These are phyloP conservation scores for Mortierella sp. DNA, from an alignment of 371 early-diverging fungal genomes.

Conservation along the genomic window DNA sequence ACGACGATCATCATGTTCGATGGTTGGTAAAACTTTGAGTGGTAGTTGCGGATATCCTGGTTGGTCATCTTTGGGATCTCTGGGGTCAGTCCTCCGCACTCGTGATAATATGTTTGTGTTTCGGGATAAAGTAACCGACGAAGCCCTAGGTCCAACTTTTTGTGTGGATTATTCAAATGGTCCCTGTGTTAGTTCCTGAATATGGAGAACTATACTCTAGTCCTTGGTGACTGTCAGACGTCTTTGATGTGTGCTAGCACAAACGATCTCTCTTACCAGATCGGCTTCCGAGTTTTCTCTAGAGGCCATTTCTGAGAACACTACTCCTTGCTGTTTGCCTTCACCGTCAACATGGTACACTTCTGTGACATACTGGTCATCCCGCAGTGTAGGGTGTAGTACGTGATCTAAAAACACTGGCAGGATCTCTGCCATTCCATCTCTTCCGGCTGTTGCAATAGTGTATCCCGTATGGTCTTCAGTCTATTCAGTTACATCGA, in stretches of 20 bases:
- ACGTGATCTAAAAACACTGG: constrained; percentile 83
- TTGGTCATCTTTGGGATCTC: constrained; percentile 76
- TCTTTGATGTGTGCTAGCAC: no score
- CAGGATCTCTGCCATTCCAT: constrained; percentile 62
- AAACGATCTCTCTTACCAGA: constrained; percentile 34
- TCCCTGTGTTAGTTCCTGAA: no score
- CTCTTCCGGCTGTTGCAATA: constrained; percentile 69
- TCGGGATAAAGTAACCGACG: constrained; percentile 60
- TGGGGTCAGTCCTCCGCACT: constrained; percentile 78
- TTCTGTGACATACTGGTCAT: constrained; percentile 74
- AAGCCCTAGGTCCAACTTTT: constrained; percentile 53
- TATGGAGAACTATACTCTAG: no score
- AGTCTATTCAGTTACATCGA: constrained; percentile 17
- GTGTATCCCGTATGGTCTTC: constrained; percentile 80
- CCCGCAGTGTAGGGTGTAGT: constrained; percentile 71
- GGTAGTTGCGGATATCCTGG: constrained; percentile 76
- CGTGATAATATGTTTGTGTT: constrained; percentile 68
- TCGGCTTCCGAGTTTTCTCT: constrained; percentile 76
- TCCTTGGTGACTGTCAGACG: no score
- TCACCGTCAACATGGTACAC: constrained; percentile 77
- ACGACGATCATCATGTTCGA: constrained; percentile 72
- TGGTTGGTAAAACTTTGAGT: constrained; percentile 70
- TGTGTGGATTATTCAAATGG: no score
- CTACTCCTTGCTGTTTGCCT: constrained; percentile 80
- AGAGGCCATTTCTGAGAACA: constrained; percentile 84